These are phyloP conservation scores for Chenopodium album DNA, from an alignment of 148 eudicot genomes.

Conservation along the genomic window DNA sequence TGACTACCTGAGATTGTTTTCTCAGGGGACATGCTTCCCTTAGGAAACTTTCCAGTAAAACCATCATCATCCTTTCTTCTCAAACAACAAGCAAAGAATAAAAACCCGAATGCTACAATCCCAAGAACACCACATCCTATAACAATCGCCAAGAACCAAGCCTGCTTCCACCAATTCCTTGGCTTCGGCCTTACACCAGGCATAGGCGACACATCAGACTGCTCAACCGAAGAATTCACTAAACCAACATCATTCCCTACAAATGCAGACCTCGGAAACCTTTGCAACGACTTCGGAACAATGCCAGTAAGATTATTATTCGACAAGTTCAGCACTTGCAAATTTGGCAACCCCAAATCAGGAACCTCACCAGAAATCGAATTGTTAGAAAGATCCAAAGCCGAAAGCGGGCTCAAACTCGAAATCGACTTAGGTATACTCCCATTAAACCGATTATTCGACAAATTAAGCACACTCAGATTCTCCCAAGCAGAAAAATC, in stretches of 20 bases:
- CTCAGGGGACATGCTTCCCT: conserved; percentile 64
- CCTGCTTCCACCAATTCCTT: conserved; percentile 38
- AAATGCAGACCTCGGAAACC: conserved; percentile 63
- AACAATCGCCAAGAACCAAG: conserved; percentile 50
- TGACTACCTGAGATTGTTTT: conserved; percentile 56
- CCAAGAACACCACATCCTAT: conserved; percentile 48
- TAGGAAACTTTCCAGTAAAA: conserved; percentile 58
- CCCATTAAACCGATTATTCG: conserved; percentile 69
- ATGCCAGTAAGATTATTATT: conserved; percentile 60
- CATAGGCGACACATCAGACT: conserved; percentile 35
- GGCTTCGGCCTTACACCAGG: conserved; percentile 18
- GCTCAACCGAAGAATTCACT: conserved; percentile 24
- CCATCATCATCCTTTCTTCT: conserved; percentile 47
- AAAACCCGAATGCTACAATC: conserved; percentile 46
- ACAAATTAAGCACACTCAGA: conserved; percentile 56
- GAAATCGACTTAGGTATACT: conserved; percentile 54
- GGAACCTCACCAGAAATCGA: conserved; percentile 69
- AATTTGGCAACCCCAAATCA: conserved; percentile 46
- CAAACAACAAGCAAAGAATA: conserved; percentile 46
- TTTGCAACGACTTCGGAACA: conserved; percentile 64
- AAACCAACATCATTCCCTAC: conserved; percentile 52
- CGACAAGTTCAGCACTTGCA: conserved; percentile 57
- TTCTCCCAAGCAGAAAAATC: conserved; percentile 65
- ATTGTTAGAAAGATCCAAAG: conserved; percentile 66
- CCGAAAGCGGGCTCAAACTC: conserved; percentile 45